Base-by-base conservation (phyloP, 1,139 yeast genomes). In the Suhomyces kunorum region DNA sequence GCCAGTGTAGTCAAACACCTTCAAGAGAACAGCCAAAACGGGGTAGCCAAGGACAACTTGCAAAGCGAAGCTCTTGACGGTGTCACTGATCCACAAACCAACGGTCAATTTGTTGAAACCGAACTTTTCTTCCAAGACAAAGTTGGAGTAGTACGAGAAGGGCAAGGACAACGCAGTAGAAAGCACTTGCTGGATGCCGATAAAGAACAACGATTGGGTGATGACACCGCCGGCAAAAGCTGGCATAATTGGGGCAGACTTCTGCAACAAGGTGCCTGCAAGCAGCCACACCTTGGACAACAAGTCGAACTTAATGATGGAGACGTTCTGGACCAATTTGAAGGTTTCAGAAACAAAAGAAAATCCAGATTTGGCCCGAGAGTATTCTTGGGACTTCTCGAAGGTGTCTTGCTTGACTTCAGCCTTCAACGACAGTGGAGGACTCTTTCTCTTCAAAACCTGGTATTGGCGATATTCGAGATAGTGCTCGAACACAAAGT, bases 21-120 rank as follows among this genome's bases (percentile, higher is more conserved):
- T 87, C 61, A 90, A 76, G 57, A 90, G 81, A 0, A 76, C 86
- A 36, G 83, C 85, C 44, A 87, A 59, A 32, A 87, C 63, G 19
- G 96, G 95, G 38, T 83, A 76, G 32, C 92, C 87, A 45, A 92
- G 63, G 1, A 68, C 78, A 38, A 76, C 56, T 22, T 78, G 61
- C 40, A 92, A 67, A 1, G 71, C 48, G 34, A 77, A 63, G 22
- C 77, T 64, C 66, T 92, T 92, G 45, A 88, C 34, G 50, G 71
- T 67, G 62, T 92, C 98, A 16, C 78, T 57, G 34, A 86, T 45
- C 86, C 95, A 92, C 39, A 88, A 68, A 36, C 71, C 66, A 13
- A 75, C 47, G 1, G 97, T 92, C 53, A 80, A 74, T 62, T 92
- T 92, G 67, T 92, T 92, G 71, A 92, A 92, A 0, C 98, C 98